Base-by-base conservation (phyloP, 1,139 yeast species). In the Blastobotrys illinoisensis region DNA sequence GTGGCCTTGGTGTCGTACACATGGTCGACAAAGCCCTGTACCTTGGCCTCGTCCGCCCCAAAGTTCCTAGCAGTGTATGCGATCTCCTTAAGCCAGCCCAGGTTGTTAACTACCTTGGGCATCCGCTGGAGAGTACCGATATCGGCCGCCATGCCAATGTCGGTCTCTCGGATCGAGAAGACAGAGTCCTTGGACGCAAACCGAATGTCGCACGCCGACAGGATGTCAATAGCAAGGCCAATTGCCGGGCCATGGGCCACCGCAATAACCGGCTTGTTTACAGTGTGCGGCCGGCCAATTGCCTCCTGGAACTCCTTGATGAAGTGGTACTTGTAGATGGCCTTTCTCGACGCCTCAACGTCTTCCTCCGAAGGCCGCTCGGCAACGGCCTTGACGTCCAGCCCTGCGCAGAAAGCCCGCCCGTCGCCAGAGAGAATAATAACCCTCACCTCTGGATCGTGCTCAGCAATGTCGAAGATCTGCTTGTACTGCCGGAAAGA, bases 91-190 rank as follows among this genome's bases (percentile, higher is more conserved):
- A 85, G 70, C 73, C 81, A 76, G 9, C 89, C 83, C 40, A 74
- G 71, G 67, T 84, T 85, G 53, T 79, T 79, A 23, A 79, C 78
- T 1, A 83, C 55, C 23, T 68, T 66, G 5, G 89, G 86, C 56
- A 86, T 66, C 66, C 95, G 76, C 70, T 87, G 93, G 58, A 86
- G 74, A 1, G 88, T 77, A 9, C 95, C 95, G 62, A 87, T 85
- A 67, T 87, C 95, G 2, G 95, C 91, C 28, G 88, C 79, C 68
- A 87, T 78, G 4, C 95, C 95, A 55, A 87, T 76, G 58, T 81
- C 81, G 58, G 86, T 82, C 69, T 87, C 95, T 57, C 86, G 79
- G 55, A 87, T 80, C 43, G 87, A 79, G 60, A 86, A 77, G 48
- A 70, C 71, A 23, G 80, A 77, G 59, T 80, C 86, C 46, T 72